Evolutionary conservation across 192 early-diverging fungal species (phyloP).

Genomic region (Mortierella antarctica): DNA sequence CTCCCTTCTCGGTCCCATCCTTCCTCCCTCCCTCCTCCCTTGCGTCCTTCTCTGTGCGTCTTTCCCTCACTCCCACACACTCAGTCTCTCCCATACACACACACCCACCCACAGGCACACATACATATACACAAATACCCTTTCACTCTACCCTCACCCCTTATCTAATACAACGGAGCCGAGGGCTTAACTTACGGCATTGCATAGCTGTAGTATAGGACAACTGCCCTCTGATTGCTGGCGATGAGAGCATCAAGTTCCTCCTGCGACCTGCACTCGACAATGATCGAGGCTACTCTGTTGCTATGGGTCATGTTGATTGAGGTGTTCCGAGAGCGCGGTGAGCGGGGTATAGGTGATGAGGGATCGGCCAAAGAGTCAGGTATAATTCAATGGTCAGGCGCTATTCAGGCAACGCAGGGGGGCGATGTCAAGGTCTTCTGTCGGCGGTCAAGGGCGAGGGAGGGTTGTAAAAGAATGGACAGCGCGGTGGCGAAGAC

Average conservation of each 20-base stretch:
- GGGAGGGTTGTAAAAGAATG: too few species aligned
- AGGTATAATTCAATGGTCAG: too few species aligned
- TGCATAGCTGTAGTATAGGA: conserved; percentile 48
- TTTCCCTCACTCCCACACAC: too few species aligned
- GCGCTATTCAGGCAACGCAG: too few species aligned
- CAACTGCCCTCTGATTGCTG: conserved; percentile 20
- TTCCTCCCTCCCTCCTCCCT: too few species aligned
- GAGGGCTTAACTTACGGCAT: conserved; percentile 40
- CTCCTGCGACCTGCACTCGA: conserved; percentile 46
- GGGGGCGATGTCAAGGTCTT: too few species aligned
- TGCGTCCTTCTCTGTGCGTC: too few species aligned
- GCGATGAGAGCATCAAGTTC: conserved; percentile 33
- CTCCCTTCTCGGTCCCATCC: too few species aligned
- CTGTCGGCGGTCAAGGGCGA: too few species aligned
- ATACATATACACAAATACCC: not conserved
- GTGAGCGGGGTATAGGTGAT: not conserved
- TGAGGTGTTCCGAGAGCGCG: not conserved
- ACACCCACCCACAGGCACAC: not conserved
- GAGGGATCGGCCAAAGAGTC: not conserved
- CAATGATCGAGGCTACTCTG: conserved; percentile 31
- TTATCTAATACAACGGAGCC: conserved; percentile 17
- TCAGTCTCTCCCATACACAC: not conserved
- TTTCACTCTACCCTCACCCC: not conserved
- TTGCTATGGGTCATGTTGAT: conserved; percentile 23
- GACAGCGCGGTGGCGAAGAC: not conserved